A percentile compares a stretch with the other conserved stretches of the same genome.
Conservation (phyloP, 1,284 basidiomycete species). For the Porogramme epimiltina region DNA sequence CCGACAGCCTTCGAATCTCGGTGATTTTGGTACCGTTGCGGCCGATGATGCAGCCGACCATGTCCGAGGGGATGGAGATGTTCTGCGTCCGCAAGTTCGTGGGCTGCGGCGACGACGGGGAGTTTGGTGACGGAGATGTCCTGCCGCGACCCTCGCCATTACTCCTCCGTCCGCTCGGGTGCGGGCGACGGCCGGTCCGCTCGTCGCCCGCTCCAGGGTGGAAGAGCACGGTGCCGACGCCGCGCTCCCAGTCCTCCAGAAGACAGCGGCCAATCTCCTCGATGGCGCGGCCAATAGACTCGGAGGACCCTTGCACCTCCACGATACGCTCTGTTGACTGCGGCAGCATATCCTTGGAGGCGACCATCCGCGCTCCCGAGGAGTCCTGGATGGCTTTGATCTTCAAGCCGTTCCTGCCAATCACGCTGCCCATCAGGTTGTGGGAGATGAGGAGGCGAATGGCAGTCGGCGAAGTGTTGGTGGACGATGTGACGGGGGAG, state of each 20-base stretch:
- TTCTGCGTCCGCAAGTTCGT: constrained; percentile 95
- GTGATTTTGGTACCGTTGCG: constrained; percentile 98
- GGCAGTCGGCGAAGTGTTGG: constrained; percentile 75
- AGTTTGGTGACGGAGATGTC: constrained; percentile 61
- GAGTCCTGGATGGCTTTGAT: constrained; percentile 99
- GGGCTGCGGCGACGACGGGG: constrained; percentile 56
- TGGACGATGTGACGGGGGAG: constrained; percentile 62
- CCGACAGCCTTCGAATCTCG: constrained; percentile 95
- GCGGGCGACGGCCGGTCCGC: constrained; percentile 43
- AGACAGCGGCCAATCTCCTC: constrained; percentile 96
- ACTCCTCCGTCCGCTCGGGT: constrained; percentile 42
- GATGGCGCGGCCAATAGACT: constrained; percentile 89
- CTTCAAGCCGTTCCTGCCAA: constrained; percentile 95
- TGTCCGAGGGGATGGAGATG: constrained; percentile 98
- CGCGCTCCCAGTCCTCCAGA: constrained; percentile 96
- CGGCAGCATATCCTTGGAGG: constrained; percentile 98
- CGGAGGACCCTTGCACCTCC: constrained; percentile 92
- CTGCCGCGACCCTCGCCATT: constrained; percentile 58
- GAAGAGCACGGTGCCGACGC: constrained; percentile 91
- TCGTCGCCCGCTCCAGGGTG: constrained; percentile 89
- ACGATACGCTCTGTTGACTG: constrained; percentile 98
- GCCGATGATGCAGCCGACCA: constrained; percentile 98
- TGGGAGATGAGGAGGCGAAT: constrained; percentile 97
- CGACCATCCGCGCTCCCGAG: constrained; percentile 96
- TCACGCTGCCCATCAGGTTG: constrained; percentile 99